Conservation (phyloP, 2,329 filamentous ascomycete genomes). For the Botryotinia globosa region DNA sequence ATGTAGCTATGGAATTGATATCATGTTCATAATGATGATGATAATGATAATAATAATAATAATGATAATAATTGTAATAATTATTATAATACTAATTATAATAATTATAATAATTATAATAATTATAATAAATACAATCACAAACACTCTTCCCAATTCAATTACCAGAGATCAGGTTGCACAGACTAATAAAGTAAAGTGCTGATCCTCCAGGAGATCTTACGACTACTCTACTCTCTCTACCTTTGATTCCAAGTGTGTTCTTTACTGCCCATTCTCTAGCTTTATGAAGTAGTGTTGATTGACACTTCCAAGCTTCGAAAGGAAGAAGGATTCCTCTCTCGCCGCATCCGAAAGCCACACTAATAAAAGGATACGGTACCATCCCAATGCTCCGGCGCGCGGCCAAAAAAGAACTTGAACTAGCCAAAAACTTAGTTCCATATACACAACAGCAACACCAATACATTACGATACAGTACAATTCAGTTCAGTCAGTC, state of each 20-base stretch:
- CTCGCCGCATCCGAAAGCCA: constrained; percentile 16
- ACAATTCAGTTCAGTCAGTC: neutral
- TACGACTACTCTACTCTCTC: neutral
- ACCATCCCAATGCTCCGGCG: constrained; percentile 12
- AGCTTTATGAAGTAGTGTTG: neutral
- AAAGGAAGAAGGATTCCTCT: constrained; percentile 6
- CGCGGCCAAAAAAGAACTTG: constrained; percentile 9
- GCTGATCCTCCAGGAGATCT: neutral
- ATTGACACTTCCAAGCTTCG: neutral
- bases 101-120: too few species aligned
- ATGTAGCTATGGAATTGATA: neutral
- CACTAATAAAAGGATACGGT: constrained; percentile 18
- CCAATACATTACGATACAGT: neutral
- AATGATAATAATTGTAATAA: too few species aligned
- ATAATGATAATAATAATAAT: too few species aligned
- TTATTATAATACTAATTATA: too few species aligned
- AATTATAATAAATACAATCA: neutral
- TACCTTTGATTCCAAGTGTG: neutral
- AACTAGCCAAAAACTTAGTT: constrained; percentile 4
- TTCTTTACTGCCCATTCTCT: neutral
- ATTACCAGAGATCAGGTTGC: neutral
- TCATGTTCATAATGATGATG: neutral
- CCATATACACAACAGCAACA: neutral
- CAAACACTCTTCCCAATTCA: neutral
- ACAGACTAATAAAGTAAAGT: neutral